A percentile compares a stretch with the other conserved stretches of the same genome.
Conservation (phyloP, 2,329 filamentous ascomycete species). For the Geosmithia putterillii region DNA sequence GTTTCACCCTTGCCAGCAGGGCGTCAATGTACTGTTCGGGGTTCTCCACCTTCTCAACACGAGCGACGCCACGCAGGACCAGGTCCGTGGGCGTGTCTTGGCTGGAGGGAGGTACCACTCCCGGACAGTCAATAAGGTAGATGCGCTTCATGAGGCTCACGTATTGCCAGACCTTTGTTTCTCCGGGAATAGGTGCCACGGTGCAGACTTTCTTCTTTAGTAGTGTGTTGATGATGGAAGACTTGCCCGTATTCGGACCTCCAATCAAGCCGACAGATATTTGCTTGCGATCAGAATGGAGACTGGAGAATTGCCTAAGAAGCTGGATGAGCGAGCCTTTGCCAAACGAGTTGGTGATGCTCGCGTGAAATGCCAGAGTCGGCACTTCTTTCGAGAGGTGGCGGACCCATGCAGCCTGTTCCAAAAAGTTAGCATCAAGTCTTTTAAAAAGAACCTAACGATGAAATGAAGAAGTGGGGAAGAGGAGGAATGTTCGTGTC, state of each 20-base stretch:
- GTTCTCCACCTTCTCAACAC: slow-evolving; percentile 92
- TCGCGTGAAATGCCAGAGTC: slow-evolving; percentile 88
- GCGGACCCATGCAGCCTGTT: slow-evolving; percentile 84
- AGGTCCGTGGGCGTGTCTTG: slow-evolving; percentile 80
- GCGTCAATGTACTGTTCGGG: slow-evolving; percentile 91
- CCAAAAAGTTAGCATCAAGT: slow-evolving; percentile 4
- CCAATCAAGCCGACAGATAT: slow-evolving; percentile 80
- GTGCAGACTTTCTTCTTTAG: slow-evolving; percentile 89
- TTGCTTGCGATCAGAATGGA: slow-evolving; percentile 87
- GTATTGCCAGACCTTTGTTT: slow-evolving; percentile 98
- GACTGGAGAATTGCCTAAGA: slow-evolving; percentile 79
- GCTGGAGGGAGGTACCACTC: slow-evolving; percentile 82
- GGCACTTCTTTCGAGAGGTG: slow-evolving; percentile 81
- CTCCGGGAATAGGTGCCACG: slow-evolving; percentile 87
- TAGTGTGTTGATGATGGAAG: slow-evolving; percentile 91
- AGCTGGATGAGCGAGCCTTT: slow-evolving; percentile 91
- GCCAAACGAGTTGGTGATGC: slow-evolving; percentile 90
- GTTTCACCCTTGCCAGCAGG: slow-evolving; percentile 68
- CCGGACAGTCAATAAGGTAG: slow-evolving; percentile 85
- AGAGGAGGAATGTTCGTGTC: slow-evolving; percentile 56
- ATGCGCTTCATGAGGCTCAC: slow-evolving; percentile 86
- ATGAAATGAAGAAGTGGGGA: slow-evolving; percentile 1
- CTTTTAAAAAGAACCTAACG: not conserved
- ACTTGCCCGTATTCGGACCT: slow-evolving; percentile 84
- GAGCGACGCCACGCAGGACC: slow-evolving; percentile 77